These are phyloP conservation scores for Curvularia sp. DNA, from an alignment of 2,329 filamentous ascomycete species.

Conservation along the genomic window DNA sequence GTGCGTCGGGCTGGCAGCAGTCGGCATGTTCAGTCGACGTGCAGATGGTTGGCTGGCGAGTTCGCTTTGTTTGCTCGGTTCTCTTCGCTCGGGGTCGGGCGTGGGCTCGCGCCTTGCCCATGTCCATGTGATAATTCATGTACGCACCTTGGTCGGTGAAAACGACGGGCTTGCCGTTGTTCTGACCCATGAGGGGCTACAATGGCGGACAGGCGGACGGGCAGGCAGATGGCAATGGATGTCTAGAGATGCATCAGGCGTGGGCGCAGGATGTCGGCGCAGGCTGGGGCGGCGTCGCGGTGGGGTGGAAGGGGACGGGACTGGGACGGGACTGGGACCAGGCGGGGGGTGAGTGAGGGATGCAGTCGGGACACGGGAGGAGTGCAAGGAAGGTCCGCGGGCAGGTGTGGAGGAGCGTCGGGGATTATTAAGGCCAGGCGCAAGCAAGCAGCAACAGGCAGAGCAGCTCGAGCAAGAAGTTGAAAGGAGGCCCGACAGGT, in stretches of 20 bases:
- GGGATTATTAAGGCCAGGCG: slow-evolving; percentile 12
- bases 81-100: too few relatives aligned
- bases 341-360: slow-evolving; percentile 10
- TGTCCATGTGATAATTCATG: background rate
- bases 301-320: slow-evolving; percentile 7
- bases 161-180: slow-evolving; percentile 90
- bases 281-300: slow-evolving; percentile 13
- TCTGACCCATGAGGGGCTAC: slow-evolving; percentile 78
- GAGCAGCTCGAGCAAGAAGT: slow-evolving; percentile 12
- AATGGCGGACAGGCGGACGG: slow-evolving; percentile 34
- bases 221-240: slow-evolving; percentile 22
- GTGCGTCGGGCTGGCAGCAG: background rate
- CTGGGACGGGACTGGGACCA: slow-evolving; percentile 13
- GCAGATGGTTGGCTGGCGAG: background rate
- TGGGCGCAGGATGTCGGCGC: background rate
- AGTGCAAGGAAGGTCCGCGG: background rate
- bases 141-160: slow-evolving; percentile 87
- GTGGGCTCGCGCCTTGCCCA: too few relatives aligned
- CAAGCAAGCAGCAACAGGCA: slow-evolving; percentile 7
- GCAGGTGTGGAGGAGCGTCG: slow-evolving; percentile 4
- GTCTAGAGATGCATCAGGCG: slow-evolving; percentile 38
- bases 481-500: slow-evolving; percentile 37
- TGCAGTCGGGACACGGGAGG: slow-evolving; percentile 9
- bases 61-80: background rate
- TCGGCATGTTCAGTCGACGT: background rate